Conservation (phyloP, 169 alveolate genomes). For the Eimeria sp. region DNA sequence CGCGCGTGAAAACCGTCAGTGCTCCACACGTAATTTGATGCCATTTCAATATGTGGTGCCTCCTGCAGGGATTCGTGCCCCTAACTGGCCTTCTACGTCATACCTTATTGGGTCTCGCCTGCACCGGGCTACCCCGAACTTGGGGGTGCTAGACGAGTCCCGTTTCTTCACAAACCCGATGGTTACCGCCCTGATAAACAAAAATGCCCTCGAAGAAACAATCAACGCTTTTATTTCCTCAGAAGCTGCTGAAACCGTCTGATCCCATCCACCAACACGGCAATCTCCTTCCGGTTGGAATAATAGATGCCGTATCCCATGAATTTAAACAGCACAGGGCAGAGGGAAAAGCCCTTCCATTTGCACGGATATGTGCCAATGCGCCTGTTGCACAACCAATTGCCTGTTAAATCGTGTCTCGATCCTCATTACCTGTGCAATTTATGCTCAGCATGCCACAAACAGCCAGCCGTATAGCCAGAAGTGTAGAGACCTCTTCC, state of each 20-base stretch:
- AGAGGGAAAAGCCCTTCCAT: neutral
- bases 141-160: slow-evolving; percentile 72
- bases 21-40: neutral
- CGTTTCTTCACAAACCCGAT: slow-evolving; percentile 69
- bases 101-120: slow-evolving; percentile 58
- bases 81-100: slow-evolving; percentile 58
- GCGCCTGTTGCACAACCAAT: neutral
- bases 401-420: neutral
- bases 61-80: slow-evolving; percentile 36
- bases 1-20: neutral
- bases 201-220: slow-evolving; percentile 51
- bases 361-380: neutral
- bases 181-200: slow-evolving; percentile 62
- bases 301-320: neutral
- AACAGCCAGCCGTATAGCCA: neutral
- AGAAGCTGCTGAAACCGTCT: slow-evolving; percentile 45
- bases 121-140: slow-evolving; percentile 66
- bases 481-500: neutral
- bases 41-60: neutral
- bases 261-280: neutral
- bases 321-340: neutral
- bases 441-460: neutral
- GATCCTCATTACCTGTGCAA: neutral
- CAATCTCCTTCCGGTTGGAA: neutral
- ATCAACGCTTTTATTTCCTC: slow-evolving; percentile 9